A percentile compares a stretch with the other conserved stretches of the same genome.
These are phyloP conservation scores for Teunomyces panamensis DNA, from an alignment of 805 yeast species.

Conservation along the genomic window DNA sequence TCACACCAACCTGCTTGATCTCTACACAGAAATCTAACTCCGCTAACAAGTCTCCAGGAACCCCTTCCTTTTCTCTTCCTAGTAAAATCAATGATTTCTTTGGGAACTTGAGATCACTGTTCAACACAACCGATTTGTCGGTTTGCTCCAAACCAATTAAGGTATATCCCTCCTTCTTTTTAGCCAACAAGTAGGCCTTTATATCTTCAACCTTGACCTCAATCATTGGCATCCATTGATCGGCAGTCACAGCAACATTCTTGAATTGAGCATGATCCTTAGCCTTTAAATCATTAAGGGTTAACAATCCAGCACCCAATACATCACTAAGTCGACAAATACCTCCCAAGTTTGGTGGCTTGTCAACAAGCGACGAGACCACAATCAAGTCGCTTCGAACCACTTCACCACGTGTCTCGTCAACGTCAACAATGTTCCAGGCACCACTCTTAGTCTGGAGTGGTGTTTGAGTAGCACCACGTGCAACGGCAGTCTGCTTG, in stretches of 20 bases:
- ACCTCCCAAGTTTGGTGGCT: slow-evolving; percentile 91
- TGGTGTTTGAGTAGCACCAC: slow-evolving; percentile 34
- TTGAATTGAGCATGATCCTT: slow-evolving; percentile 68
- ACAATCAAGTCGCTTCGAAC: slow-evolving; percentile 82
- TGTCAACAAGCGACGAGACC: slow-evolving; percentile 88
- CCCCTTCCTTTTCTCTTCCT: slow-evolving; percentile 88
- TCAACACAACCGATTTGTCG: slow-evolving; percentile 75
- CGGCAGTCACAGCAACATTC: slow-evolving; percentile 91
- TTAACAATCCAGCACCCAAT: slow-evolving; percentile 79
- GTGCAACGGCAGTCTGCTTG: slow-evolving; percentile 6
- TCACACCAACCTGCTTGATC: slow-evolving; percentile 87
- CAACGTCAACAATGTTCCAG: slow-evolving; percentile 69
- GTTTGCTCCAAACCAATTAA: slow-evolving; percentile 92
- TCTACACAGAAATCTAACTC: slow-evolving; percentile 86
- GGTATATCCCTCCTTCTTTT: slow-evolving; percentile 76
- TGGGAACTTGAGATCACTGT: slow-evolving; percentile 68
- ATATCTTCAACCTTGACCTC: slow-evolving; percentile 66
- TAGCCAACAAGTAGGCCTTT: slow-evolving; percentile 51
- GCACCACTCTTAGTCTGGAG: slow-evolving; percentile 90
- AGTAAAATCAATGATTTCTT: slow-evolving; percentile 70
- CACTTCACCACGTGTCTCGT: slow-evolving; percentile 42
- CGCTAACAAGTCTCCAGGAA: slow-evolving; percentile 79
- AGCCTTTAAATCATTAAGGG: slow-evolving; percentile 68
- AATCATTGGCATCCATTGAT: slow-evolving; percentile 89
- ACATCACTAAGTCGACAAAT: slow-evolving; percentile 92